These are phyloP conservation scores for Monilinia fructigena DNA, from an alignment of 2,329 filamentous ascomycete genomes.

Conservation along the genomic window DNA sequence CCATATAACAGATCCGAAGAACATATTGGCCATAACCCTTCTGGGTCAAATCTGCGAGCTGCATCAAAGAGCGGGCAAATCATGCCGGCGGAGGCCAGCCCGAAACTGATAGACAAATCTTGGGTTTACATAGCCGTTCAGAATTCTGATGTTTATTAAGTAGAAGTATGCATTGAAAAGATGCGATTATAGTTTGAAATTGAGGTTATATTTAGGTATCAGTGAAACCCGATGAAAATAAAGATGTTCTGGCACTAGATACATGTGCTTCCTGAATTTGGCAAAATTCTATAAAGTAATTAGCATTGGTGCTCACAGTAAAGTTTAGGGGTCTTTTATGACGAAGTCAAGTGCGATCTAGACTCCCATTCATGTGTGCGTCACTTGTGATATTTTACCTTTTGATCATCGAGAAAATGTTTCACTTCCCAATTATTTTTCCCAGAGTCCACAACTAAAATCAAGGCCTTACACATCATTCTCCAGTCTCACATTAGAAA, in stretches of 20 bases:
- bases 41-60: slow-evolving; percentile 67
- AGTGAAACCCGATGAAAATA: background rate
- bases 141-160: background rate
- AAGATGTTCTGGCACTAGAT: background rate
- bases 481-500: background rate
- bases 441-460: background rate
- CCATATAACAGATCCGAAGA: slow-evolving; percentile 80
- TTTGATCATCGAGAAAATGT: too few relatives aligned
- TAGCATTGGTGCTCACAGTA: background rate
- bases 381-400: background rate
- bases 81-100: slow-evolving; percentile 74
- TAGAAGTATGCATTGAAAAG: background rate
- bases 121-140: slow-evolving; percentile 39
- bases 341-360: too few relatives aligned
- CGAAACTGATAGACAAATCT: slow-evolving; percentile 76
- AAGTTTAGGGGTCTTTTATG: background rate
- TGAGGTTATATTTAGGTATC: background rate
- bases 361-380: background rate
- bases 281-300: background rate
- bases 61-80: slow-evolving; percentile 74
- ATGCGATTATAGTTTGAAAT: background rate
- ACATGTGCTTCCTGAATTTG: background rate
- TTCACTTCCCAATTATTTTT: background rate
- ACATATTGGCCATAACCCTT: slow-evolving; percentile 71
- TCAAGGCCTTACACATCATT: background rate